A percentile compares a stretch with the other conserved stretches of the same genome.
These are phyloP conservation scores for Globisporangium alternatum DNA, from an alignment of 352 stramenopile species.

Conservation along the genomic window DNA sequence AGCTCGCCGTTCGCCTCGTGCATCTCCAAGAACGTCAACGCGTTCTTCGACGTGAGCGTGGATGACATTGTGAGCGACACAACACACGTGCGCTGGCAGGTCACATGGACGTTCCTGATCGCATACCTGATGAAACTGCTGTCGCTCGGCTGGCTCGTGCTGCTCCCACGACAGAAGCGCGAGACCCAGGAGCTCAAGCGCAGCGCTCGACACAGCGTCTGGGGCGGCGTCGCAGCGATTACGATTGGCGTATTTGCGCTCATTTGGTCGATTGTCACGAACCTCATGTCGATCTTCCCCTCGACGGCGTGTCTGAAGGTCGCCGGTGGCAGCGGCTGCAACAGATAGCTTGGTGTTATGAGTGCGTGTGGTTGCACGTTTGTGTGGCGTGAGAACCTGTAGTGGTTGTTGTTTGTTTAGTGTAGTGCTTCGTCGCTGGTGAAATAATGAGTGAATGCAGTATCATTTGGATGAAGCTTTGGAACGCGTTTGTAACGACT, in stretches of 20 bases:
- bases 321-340: slow-evolving; percentile 51
- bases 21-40: slow-evolving; percentile 36
- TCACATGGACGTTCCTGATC: slow-evolving; percentile 36
- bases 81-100: slow-evolving; percentile 26
- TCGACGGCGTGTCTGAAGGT: slow-evolving; percentile 53
- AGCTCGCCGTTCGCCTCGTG: slow-evolving; percentile 28
- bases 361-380: no score
- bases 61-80: slow-evolving; percentile 32
- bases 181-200: slow-evolving; percentile 50
- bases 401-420: no score
- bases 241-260: slow-evolving; percentile 41
- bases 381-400: no score
- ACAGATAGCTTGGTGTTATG: background rate
- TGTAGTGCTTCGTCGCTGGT: no score
- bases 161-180: slow-evolving; percentile 56
- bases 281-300: slow-evolving; percentile 55
- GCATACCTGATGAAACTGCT: slow-evolving; percentile 37
- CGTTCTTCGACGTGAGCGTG: slow-evolving; percentile 29
- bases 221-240: slow-evolving; percentile 34
- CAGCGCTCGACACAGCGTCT: slow-evolving; percentile 28
- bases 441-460: no score
- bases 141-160: slow-evolving; percentile 43
- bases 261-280: slow-evolving; percentile 54
- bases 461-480: no score
- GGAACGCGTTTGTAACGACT: no score